Evolutionary conservation across 768 basidiomycete species (phyloP).

Genomic region (Dacryopinax primogenitus): DNA sequence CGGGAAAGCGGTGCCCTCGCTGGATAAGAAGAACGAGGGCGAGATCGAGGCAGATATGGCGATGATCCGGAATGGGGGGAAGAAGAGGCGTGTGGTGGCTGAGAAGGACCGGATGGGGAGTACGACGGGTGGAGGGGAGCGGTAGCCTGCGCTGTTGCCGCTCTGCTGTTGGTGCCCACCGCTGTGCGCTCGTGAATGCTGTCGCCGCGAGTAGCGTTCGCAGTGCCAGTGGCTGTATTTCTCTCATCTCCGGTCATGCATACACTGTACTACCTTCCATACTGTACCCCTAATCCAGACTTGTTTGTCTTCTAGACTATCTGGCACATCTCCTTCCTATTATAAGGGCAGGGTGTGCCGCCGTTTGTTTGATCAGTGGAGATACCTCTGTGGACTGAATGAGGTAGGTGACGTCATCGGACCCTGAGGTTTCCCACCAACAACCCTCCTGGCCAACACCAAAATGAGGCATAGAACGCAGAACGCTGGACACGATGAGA

Average conservation of each 20-base stretch:
- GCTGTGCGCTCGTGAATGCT: no score
- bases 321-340: no score
- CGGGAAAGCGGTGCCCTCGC: conserved; percentile 54
- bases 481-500: neutral
- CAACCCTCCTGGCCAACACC: neutral
- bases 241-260: no score
- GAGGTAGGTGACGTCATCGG: neutral
- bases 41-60: conserved; percentile 66
- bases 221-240: no score
- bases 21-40: conserved; percentile 47
- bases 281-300: neutral
- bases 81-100: conserved; percentile 22
- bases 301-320: neutral
- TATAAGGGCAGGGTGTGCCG: no score
- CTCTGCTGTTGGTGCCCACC: neutral
- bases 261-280: no score
- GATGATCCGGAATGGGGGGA: conserved; percentile 66
- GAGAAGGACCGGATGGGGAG: conserved; percentile 7
- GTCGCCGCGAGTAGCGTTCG: no score
- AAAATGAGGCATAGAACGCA: no score
- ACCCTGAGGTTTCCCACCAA: neutral
- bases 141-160: neutral
- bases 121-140: neutral
- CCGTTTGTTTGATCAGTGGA: neutral
- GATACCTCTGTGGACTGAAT: neutral